Conservation (phyloP, 345 rosid genomes). For the Nasturtium officinale region DNA sequence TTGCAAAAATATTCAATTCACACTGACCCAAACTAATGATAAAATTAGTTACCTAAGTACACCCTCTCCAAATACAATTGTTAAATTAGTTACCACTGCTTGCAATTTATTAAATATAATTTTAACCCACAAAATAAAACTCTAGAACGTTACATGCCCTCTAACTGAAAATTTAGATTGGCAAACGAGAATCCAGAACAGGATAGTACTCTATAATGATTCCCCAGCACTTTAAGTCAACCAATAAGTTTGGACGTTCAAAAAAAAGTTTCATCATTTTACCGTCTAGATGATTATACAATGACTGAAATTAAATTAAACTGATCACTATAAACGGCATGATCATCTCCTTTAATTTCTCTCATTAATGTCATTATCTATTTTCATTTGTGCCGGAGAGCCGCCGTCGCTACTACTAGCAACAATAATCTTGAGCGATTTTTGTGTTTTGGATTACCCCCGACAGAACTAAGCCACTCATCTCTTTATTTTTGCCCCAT, state of each 20-base stretch:
- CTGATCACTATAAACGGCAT: not conserved
- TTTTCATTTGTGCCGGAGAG: not conserved
- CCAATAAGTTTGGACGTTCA: too few relatives aligned
- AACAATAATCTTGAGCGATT: conserved; percentile 19
- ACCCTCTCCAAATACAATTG: not conserved
- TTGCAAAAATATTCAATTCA: not conserved
- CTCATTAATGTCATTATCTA: not conserved
- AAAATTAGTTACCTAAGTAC: not conserved
- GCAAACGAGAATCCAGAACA: not conserved
- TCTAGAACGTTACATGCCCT: not conserved
- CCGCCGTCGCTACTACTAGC: not conserved
- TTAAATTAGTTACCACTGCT: not conserved
- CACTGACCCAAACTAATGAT: not conserved
- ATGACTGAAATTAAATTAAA: not conserved
- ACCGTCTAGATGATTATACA: not conserved
- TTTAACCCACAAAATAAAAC: not conserved
- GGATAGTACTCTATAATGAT: not conserved
- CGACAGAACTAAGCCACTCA: conserved; percentile 20
- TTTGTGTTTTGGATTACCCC: not conserved
- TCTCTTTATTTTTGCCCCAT: conserved; percentile 62
- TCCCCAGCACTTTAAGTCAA: not conserved
- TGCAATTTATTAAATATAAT: not conserved
- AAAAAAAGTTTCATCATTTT: not conserved
- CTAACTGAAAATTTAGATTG: not conserved
- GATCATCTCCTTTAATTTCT: not conserved